phyloP scores from a whole-genome alignment of 2,329 filamentous ascomycete species.

The Gnomoniopsis smithogilvyi region DNA sequence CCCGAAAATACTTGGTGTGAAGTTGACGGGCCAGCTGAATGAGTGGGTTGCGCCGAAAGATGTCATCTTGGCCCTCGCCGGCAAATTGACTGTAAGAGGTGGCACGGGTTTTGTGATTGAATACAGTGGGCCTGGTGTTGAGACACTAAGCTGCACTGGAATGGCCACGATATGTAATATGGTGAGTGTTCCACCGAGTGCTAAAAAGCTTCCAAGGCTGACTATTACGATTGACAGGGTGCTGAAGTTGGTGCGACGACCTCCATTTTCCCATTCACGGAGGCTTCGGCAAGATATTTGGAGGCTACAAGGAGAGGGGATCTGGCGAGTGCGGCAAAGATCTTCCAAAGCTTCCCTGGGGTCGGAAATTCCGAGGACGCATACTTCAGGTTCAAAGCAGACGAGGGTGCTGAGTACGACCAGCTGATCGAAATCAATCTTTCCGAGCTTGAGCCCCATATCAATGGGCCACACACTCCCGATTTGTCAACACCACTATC shows the following conservation, averaged over 20 bases:
- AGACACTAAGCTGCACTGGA: conserved; percentile 85
- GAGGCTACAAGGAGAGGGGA: conserved; percentile 74
- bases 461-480: conserved; percentile 96
- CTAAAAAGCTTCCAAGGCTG: background rate
- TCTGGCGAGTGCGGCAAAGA: conserved; percentile 65
- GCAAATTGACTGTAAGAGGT: conserved; percentile 85
- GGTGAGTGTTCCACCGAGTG: conserved; percentile 34
- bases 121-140: conserved; percentile 86
- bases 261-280: conserved; percentile 89
- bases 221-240: background rate
- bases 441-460: conserved; percentile 85
- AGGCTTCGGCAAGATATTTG: conserved; percentile 81
- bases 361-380: conserved; percentile 41
- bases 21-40: conserved; percentile 76
- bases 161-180: conserved; percentile 93
- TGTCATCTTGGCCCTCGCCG: conserved; percentile 85
- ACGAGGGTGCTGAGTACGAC: conserved; percentile 82
- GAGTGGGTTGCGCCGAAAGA: conserved; percentile 97
- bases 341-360: conserved; percentile 53
- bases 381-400: conserved; percentile 68
- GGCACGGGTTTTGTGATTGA: conserved; percentile 95
- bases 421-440: conserved; percentile 88
- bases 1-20: conserved; percentile 83
- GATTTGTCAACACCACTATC: conserved; percentile 92
- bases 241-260: conserved; percentile 93